These are phyloP conservation scores for Sclerotiophoma versabilis DNA, from an alignment of 2,329 filamentous ascomycete species.

Conservation along the genomic window DNA sequence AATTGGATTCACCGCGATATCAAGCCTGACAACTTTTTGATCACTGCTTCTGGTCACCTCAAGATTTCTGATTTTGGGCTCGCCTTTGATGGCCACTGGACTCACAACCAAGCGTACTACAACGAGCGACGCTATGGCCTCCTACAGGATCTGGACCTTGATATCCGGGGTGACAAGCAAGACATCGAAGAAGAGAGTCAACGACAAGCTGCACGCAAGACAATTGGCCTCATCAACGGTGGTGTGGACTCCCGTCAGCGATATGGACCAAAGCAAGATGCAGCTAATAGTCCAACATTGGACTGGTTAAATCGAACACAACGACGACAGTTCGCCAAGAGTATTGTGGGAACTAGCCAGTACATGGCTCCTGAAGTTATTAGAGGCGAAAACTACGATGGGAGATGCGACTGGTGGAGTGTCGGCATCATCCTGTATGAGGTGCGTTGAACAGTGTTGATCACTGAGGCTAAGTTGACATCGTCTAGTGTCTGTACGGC, in stretches of 20 bases:
- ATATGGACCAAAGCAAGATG: conserved; percentile 31
- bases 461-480: not conserved
- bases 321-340: conserved; percentile 77
- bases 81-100: conserved; percentile 94
- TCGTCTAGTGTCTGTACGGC: conserved; percentile 80
- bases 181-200: conserved; percentile 65
- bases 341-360: conserved; percentile 92
- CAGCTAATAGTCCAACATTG: conserved; percentile 40
- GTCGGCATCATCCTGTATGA: conserved; percentile 94
- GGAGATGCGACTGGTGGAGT: conserved; percentile 96
- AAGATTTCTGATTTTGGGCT: conserved; percentile 97
- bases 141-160: conserved; percentile 76
- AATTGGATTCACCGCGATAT: conserved; percentile 94
- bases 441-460: conserved; percentile 44
- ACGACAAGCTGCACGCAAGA: conserved; percentile 61
- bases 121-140: conserved; percentile 82
- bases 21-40: conserved; percentile 97
- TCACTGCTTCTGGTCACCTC: conserved; percentile 84
- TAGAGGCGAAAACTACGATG: conserved; percentile 82
- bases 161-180: conserved; percentile 74
- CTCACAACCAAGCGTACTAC: conserved; percentile 87
- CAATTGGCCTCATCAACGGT: conserved; percentile 50
- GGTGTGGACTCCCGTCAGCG: conserved; percentile 21
- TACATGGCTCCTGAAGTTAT: conserved; percentile 99
- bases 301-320: conserved; percentile 55